Conservation (phyloP, 208 protist genomes). For the Kentomonas sorsogonicus region DNA sequence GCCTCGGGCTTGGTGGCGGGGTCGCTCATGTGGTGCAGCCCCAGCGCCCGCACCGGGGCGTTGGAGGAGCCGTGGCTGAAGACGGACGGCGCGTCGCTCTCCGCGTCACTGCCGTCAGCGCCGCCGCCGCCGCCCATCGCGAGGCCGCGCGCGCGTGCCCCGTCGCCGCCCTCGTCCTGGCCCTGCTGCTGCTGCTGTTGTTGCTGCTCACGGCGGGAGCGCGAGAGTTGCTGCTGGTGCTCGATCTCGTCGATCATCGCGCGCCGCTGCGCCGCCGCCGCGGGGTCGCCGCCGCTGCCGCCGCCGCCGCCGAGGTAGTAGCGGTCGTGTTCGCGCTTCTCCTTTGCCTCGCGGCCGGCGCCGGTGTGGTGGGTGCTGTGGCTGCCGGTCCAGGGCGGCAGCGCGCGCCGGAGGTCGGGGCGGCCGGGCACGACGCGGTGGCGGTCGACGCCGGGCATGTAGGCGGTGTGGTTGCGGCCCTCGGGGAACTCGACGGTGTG, state of each 20-base stretch:
- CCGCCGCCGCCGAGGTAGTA: conserved; percentile 20
- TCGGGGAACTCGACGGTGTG: conserved; percentile 28
- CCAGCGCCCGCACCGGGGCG: conserved; percentile 56
- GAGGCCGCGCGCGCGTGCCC: background rate
- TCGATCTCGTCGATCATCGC: background rate
- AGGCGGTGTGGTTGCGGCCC: conserved; percentile 44
- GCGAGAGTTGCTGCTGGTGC: too few relatives aligned
- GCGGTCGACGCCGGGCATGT: conserved; percentile 76
- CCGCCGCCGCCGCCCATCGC: background rate
- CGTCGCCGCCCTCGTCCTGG: background rate
- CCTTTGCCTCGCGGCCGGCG: conserved; percentile 7
- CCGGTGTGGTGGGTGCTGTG: background rate
- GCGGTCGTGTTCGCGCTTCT: conserved; percentile 18
- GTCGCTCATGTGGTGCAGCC: conserved; percentile 50
- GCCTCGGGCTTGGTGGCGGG: conserved; percentile 48
- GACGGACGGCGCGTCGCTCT: conserved; percentile 34
- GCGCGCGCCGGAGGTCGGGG: conserved; percentile 18
- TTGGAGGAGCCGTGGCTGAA: conserved; percentile 79
- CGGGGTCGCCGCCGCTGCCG: background rate
- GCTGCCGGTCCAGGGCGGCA: conserved; percentile 62
- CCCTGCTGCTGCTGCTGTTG: conserved; percentile 1
- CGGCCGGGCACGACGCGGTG: conserved; percentile 67
- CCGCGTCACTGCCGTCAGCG: conserved; percentile 1
- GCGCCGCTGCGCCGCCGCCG: conserved; percentile 5
- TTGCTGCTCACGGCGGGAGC: too few relatives aligned